Evolutionary conservation across 139 green algal genomes (phyloP).

Genomic region (Penium margaritaceum): DNA sequence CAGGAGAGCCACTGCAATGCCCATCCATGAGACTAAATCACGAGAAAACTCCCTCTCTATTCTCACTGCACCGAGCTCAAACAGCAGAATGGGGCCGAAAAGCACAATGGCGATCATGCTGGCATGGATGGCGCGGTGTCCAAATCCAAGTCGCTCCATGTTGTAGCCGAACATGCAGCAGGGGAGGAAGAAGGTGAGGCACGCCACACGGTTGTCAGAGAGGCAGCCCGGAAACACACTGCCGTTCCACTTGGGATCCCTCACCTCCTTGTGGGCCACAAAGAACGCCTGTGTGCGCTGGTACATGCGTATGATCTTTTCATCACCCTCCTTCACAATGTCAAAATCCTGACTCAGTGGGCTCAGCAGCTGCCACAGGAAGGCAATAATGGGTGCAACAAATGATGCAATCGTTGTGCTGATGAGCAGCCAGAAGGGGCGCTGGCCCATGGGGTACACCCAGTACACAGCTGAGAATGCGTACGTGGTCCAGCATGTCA

Average conservation of each 20-base stretch:
- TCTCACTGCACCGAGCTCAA: background rate
- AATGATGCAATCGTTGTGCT: constrained; percentile 11
- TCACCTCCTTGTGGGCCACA: background rate
- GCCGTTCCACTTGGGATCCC: background rate
- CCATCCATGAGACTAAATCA: background rate
- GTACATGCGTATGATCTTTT: constrained; percentile 1
- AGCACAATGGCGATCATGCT: background rate
- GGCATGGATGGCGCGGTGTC: constrained; percentile 5
- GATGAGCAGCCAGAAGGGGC: background rate
- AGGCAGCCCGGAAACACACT: background rate
- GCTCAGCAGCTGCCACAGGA: constrained; percentile 15
- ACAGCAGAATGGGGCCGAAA: constrained; percentile 14
- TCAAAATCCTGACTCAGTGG: constrained; percentile 12
- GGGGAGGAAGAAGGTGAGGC: background rate
- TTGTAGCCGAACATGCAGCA: constrained; percentile 28
- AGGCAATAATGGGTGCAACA: background rate
- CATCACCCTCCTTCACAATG: background rate
- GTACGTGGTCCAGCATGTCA: constrained; percentile 23
- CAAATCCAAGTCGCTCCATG: constrained; percentile 17
- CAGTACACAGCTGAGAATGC: constrained; percentile 19
- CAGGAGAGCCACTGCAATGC: background rate
- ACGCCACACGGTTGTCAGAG: background rate
- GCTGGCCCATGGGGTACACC: constrained; percentile 15
- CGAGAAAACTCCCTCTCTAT: background rate
- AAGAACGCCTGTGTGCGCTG: background rate